Evolutionary conservation across 441 rosid species (phyloP), one percentile per base, ranked within the genome.

Genomic region (Eruca vesicaria): DNA sequence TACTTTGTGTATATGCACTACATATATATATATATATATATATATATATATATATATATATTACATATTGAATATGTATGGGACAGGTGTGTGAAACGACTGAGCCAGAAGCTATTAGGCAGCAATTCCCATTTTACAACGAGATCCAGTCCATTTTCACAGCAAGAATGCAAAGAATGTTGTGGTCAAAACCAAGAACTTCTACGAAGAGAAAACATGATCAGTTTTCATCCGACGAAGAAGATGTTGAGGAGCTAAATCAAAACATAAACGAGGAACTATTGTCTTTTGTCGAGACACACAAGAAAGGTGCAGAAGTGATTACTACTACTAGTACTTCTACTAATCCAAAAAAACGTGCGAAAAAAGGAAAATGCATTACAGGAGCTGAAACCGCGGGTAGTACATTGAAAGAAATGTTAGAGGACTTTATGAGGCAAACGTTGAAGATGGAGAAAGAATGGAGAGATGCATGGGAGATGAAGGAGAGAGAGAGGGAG

Each of bases 391-490:
- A 72, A 41, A 35, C 66, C 3, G 60, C 29, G 4, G 66, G 78
- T 9, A 60, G 71, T 21, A 61, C 81, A 43, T 29, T 95, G 69
- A 88, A 68, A 75, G 92, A 86, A 73, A 68, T 89, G 5, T 64
- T 95, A 78, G 87, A 84, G 43, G 96, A 85, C 31, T 95, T 95
- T 80, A 86, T 91, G 95, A 89, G 81, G 84, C 95, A 93, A 63
- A 96, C 92, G 73, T 71, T 80, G 81, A 83, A 86, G 72, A 84
- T 90, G 82, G 99, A 95, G 66, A 80, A 77, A 78, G 90, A 90
- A 59, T 95, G 99, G 99, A 86, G 93, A 60, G 99, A 93, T 59
- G 85, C 89, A 6, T 87, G 76, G 57, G 97, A 91, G 77, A 82
- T 77, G 23, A 85, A 94, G 73, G 98, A 89, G 76, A 89, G 72